Evolutionary conservation across 2,329 filamentous ascomycete species (phyloP).

Genomic region (Cladosporium sp.): DNA sequence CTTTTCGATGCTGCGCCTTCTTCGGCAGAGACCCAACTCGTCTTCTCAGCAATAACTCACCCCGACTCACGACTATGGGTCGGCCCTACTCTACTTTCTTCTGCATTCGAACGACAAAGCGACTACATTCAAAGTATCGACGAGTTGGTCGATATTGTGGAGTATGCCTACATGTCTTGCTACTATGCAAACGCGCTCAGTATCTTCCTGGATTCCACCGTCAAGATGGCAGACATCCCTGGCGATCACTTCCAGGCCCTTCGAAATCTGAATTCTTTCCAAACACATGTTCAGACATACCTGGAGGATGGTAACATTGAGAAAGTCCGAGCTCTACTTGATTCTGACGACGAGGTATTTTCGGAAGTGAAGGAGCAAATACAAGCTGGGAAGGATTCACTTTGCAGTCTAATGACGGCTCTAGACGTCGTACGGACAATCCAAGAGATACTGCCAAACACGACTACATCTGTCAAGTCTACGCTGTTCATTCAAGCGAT

Average conservation of each 20-base stretch:
- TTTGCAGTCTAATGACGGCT: constrained; percentile 37
- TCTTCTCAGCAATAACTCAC: constrained; percentile 65
- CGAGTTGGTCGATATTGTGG: constrained; percentile 55
- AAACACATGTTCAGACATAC: constrained; percentile 30
- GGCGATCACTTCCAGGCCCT: constrained; percentile 63
- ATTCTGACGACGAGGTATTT: constrained; percentile 57
- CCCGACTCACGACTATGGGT: constrained; percentile 56
- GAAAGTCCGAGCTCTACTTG: constrained; percentile 50
- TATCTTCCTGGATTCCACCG: constrained; percentile 49
- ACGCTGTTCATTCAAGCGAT: constrained; percentile 60
- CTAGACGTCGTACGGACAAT: constrained; percentile 33
- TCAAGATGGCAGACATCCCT: constrained; percentile 43
- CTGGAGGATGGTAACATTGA: constrained; percentile 26
- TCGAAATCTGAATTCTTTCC: constrained; percentile 67
- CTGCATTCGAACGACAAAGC: constrained; percentile 66
- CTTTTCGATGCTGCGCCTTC: constrained; percentile 77
- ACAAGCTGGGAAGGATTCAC: constrained; percentile 36
- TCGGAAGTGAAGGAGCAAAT: constrained; percentile 36
- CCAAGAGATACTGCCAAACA: constrained; percentile 36
- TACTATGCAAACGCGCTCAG: constrained; percentile 76
- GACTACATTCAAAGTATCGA: constrained; percentile 75
- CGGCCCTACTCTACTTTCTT: constrained; percentile 59
- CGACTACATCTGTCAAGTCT: constrained; percentile 35
- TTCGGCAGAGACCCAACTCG: constrained; percentile 65
- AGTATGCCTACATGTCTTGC: constrained; percentile 84